These are phyloP conservation scores for Penstemon barbatus DNA, from an alignment of 257 asterid species.

Conservation along the genomic window DNA sequence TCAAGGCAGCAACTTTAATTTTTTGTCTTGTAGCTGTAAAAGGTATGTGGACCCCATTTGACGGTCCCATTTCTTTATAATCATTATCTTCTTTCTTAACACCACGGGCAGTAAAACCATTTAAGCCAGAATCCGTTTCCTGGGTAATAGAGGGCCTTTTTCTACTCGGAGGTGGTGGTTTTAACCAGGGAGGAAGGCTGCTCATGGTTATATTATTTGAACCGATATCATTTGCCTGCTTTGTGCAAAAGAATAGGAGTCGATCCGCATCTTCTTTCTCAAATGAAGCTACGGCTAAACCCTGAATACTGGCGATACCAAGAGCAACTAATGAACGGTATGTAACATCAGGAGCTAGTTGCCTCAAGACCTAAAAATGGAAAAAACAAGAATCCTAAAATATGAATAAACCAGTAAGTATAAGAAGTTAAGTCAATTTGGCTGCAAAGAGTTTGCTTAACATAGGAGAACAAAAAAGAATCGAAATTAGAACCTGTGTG, in stretches of 20 bases:
- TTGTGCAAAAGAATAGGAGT: constrained; percentile 61
- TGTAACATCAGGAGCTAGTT: constrained; percentile 85
- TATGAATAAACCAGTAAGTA: not conserved
- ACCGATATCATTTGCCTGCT: constrained; percentile 40
- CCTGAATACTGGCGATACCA: constrained; percentile 87
- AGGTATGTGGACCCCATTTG: constrained; percentile 49
- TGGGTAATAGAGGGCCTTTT: constrained; percentile 50
- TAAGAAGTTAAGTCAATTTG: not conserved
- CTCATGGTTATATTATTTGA: constrained; percentile 37
- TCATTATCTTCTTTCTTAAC: constrained; percentile 44
- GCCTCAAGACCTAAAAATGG: constrained; percentile 76
- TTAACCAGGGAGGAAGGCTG: constrained; percentile 76
- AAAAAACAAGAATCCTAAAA: constrained; percentile 8
- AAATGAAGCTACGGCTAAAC: constrained; percentile 84
- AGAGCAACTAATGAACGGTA: constrained; percentile 86
- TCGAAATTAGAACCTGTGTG: constrained; percentile 62
- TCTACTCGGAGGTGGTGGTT: constrained; percentile 83
- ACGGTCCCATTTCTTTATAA: constrained; percentile 33
- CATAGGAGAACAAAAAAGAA: constrained; percentile 5
- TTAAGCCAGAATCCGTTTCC: constrained; percentile 35
- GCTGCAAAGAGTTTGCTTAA: not conserved
- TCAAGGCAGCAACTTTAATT: constrained; percentile 70
- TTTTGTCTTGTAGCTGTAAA: constrained; percentile 45
- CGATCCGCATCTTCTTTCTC: constrained; percentile 86
- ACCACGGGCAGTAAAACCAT: constrained; percentile 34